Evolutionary conservation across 805 yeast species (phyloP).

Genomic region (Spencermartinsiella europaea): DNA sequence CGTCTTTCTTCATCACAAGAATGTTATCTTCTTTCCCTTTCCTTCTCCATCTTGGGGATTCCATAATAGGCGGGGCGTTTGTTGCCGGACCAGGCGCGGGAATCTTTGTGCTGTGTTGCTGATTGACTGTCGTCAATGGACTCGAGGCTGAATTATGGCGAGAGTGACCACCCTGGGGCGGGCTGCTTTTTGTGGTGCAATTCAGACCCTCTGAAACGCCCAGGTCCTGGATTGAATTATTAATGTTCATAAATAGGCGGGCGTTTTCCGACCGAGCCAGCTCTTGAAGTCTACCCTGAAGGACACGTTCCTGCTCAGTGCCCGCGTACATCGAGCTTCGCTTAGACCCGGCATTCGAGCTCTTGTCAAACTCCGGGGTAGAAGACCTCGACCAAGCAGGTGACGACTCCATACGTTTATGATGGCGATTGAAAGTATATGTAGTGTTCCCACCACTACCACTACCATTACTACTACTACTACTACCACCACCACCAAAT

Average conservation of each 20-base stretch:
- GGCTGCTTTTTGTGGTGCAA: not conserved
- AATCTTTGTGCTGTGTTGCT: not conserved
- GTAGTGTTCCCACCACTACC: not conserved
- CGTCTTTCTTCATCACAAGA: conserved; percentile 16
- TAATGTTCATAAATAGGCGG: conserved; percentile 6
- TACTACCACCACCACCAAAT: not conserved
- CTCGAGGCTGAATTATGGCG: not conserved
- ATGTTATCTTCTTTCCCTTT: conserved; percentile 3
- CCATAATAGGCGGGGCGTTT: not conserved
- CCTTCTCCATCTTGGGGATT: not conserved
- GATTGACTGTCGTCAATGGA: not conserved
- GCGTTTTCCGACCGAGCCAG: conserved; percentile 29
- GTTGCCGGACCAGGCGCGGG: not conserved
- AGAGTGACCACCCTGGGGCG: not conserved
- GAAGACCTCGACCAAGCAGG: not conserved
- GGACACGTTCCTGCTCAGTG: conserved; percentile 19
- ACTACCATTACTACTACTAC: not conserved
- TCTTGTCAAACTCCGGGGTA: conserved; percentile 1
- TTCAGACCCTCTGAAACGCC: conserved; percentile 1
- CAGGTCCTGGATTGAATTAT: conserved; percentile 3
- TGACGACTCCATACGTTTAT: not conserved
- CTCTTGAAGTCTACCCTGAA: conserved; percentile 24
- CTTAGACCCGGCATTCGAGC: conserved; percentile 1
- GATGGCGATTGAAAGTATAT: too few species aligned
- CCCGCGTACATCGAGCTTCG: conserved; percentile 15